A percentile compares a stretch with the other conserved stretches of the same genome.
These are phyloP conservation scores for Pseudocercospora vitis DNA, from an alignment of 2,329 filamentous ascomycete genomes.

Conservation along the genomic window DNA sequence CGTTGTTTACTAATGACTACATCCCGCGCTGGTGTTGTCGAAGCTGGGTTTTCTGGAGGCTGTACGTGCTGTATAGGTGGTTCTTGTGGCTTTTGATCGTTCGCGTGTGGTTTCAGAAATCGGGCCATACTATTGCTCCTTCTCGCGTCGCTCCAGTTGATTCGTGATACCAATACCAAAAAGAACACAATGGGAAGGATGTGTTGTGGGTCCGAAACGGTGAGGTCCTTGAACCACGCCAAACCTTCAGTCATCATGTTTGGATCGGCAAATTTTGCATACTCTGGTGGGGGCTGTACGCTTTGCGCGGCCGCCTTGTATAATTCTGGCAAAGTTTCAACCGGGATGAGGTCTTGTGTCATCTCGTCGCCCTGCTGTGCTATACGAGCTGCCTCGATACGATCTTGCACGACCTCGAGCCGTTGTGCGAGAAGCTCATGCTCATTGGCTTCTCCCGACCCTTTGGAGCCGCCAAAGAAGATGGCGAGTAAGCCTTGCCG, in stretches of 20 bases:
- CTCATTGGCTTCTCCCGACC: not conserved
- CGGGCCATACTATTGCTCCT: too few species aligned
- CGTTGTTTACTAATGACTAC: not conserved
- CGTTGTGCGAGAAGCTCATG: constrained; percentile 6
- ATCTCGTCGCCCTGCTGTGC: not conserved
- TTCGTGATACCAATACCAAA: constrained; percentile 1
- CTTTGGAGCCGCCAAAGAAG: constrained; percentile 9
- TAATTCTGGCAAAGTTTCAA: not conserved
- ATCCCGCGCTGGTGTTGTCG: not conserved
- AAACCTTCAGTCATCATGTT: constrained; percentile 58
- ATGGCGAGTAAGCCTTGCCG: constrained; percentile 31
- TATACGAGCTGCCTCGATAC: not conserved
- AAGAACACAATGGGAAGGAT: constrained; percentile 22
- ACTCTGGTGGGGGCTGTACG: constrained; percentile 5
- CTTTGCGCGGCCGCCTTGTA: not conserved
- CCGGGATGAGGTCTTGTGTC: not conserved
- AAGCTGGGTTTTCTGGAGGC: not conserved
- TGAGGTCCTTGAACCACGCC: constrained; percentile 61
- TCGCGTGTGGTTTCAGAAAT: too few species aligned
- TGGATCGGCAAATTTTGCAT: constrained; percentile 45
- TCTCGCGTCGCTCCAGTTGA: not conserved
- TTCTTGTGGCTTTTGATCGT: too few species aligned
- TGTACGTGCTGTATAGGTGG: not conserved
- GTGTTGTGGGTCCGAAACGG: constrained; percentile 52
- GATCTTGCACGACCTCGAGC: not conserved